phyloP scores from a whole-genome alignment of 345 rosid genomes.

The Turnera subulata region DNA sequence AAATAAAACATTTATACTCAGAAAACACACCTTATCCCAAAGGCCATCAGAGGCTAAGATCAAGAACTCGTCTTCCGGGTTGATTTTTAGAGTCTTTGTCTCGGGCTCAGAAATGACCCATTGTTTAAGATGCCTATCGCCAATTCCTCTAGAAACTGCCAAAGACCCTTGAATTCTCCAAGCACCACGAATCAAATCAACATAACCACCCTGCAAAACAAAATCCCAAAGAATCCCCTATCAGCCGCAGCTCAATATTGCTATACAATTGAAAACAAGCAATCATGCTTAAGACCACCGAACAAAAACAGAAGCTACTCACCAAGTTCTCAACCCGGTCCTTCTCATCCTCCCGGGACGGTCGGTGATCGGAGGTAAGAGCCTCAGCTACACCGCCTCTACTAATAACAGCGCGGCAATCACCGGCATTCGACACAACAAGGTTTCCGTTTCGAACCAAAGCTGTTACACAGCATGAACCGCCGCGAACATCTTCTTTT shows the following conservation, averaged over 20 bases:
- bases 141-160: slow-evolving; percentile 85
- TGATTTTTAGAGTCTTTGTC: slow-evolving; percentile 43
- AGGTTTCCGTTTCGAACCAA: slow-evolving; percentile 59
- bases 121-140: slow-evolving; percentile 62
- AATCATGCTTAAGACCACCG: not conserved
- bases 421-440: slow-evolving; percentile 79
- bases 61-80: slow-evolving; percentile 63
- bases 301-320: slow-evolving; percentile 14
- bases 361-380: slow-evolving; percentile 81
- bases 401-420: slow-evolving; percentile 92
- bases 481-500: slow-evolving; percentile 52
- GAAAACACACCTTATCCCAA: slow-evolving; percentile 78
- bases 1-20: too few species aligned
- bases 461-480: slow-evolving; percentile 89
- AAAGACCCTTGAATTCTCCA: slow-evolving; percentile 92
- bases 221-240: slow-evolving; percentile 4
- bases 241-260: not conserved
- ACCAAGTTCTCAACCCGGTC: slow-evolving; percentile 63
- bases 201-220: slow-evolving; percentile 67
- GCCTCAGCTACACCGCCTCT: slow-evolving; percentile 66
- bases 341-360: slow-evolving; percentile 74
- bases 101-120: slow-evolving; percentile 97
- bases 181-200: slow-evolving; percentile 61
- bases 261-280: not conserved
- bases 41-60: slow-evolving; percentile 94